These are phyloP conservation scores for Salix exigua DNA, from an alignment of 345 rosid genomes.

Conservation along the genomic window DNA sequence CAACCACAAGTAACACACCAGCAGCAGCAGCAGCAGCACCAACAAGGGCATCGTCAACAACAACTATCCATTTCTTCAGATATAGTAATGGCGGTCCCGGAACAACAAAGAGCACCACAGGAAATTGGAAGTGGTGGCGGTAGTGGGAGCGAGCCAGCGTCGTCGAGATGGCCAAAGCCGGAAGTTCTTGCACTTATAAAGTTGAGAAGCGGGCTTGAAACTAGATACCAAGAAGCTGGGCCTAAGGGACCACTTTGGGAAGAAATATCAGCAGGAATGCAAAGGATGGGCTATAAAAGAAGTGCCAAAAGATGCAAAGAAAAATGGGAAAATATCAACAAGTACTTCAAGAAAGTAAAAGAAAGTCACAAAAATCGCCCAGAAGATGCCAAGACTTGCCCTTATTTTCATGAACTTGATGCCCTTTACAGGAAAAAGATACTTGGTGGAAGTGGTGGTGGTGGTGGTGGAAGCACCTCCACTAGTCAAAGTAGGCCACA, in stretches of 20 bases:
- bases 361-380: slow-evolving; percentile 20
- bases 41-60: slow-evolving; percentile 22
- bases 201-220: slow-evolving; percentile 14
- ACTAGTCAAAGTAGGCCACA: slow-evolving; percentile 16
- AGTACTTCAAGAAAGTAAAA: slow-evolving; percentile 25
- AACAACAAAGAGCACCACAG: slow-evolving; percentile 41
- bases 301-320: slow-evolving; percentile 23
- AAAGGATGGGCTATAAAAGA: slow-evolving; percentile 15
- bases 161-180: slow-evolving; percentile 23
- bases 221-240: slow-evolving; percentile 18
- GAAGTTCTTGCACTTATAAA: slow-evolving; percentile 20
- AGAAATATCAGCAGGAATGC: slow-evolving; percentile 20
- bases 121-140: slow-evolving; percentile 15
- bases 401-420: slow-evolving; percentile 24
- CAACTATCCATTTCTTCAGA: slow-evolving; percentile 20
- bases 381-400: slow-evolving; percentile 26
- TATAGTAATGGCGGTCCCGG: slow-evolving; percentile 46
- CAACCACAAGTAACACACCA: neutral
- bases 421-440: slow-evolving; percentile 14
- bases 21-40: slow-evolving; percentile 9
- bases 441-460: slow-evolving; percentile 19
- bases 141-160: slow-evolving; percentile 32
- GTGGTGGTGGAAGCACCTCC: slow-evolving; percentile 4
- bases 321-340: slow-evolving; percentile 29
- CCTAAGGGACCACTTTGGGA: slow-evolving; percentile 26